phyloP scores from a whole-genome alignment of 2,329 filamentous ascomycete genomes.

The Thermoascus crustaceus region DNA sequence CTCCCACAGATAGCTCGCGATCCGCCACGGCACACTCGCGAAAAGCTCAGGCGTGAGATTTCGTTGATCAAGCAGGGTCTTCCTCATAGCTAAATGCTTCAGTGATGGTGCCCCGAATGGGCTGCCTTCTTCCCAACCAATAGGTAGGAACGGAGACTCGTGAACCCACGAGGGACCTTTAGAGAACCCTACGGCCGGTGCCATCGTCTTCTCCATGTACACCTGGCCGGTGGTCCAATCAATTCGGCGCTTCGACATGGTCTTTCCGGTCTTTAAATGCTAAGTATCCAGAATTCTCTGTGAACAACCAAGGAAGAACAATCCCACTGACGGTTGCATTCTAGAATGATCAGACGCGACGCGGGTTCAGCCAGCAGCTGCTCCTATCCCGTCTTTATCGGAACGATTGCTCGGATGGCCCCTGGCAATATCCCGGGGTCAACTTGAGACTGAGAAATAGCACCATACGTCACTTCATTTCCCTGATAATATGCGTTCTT shows the following conservation, averaged over 20 bases:
- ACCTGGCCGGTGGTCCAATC: constrained; percentile 13
- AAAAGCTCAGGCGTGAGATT: constrained; percentile 28
- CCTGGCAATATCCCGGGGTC: too few species aligned
- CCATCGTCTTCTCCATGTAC: constrained; percentile 10
- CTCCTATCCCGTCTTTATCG: too few species aligned
- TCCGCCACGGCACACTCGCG: constrained; percentile 29
- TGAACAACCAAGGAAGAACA: too few species aligned
- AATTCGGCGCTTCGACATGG: constrained; percentile 7
- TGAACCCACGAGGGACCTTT: constrained; percentile 30
- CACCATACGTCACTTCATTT: too few species aligned
- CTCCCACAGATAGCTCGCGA: constrained; percentile 34
- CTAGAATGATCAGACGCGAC: too few species aligned
- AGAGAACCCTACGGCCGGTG: constrained; percentile 5
- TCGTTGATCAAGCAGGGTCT: constrained; percentile 29
- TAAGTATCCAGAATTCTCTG: neutral
- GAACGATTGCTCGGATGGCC: too few species aligned
- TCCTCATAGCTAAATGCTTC: constrained; percentile 27
- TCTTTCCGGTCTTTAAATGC: constrained; percentile 28
- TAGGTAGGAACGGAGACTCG: constrained; percentile 28
- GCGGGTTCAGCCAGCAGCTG: too few species aligned
- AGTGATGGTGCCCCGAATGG: constrained; percentile 23
- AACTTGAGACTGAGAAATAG: too few species aligned
- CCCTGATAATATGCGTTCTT: too few species aligned
- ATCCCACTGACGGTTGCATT: too few species aligned
- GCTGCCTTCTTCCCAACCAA: constrained; percentile 18